Conservation (phyloP, 306 rosid species). For the Canavalia ensiformis region DNA sequence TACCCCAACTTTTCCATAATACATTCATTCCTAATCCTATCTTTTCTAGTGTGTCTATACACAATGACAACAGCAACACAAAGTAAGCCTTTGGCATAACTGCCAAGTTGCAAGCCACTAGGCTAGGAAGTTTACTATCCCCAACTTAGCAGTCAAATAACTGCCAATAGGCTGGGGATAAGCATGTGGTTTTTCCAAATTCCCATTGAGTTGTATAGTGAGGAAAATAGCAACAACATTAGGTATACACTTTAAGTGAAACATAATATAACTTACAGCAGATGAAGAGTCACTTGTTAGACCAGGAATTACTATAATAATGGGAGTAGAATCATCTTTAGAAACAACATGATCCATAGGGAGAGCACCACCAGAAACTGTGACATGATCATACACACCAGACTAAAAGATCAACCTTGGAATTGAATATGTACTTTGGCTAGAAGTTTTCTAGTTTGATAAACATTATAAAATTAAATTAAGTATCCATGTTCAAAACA, state of each 20-base stretch:
- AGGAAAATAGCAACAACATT: slow-evolving; percentile 18
- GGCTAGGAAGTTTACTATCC: slow-evolving; percentile 24
- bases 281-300: slow-evolving; percentile 87
- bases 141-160: slow-evolving; percentile 18
- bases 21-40: neutral
- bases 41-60: neutral
- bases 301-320: slow-evolving; percentile 84
- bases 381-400: slow-evolving; percentile 36
- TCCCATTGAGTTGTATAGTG: slow-evolving; percentile 3
- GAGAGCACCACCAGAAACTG: slow-evolving; percentile 62
- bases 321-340: slow-evolving; percentile 68
- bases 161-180: slow-evolving; percentile 20
- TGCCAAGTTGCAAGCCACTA: neutral
- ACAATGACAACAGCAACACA: neutral
- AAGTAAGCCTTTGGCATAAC: slow-evolving; percentile 35
- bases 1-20: neutral
- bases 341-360: slow-evolving; percentile 45
- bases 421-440: neutral
- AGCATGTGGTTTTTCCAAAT: neutral
- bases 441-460: slow-evolving; percentile 29
- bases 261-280: slow-evolving; percentile 65
- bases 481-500: neutral
- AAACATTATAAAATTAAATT: slow-evolving; percentile 18
- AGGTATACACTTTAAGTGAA: slow-evolving; percentile 13
- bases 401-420: slow-evolving; percentile 28